Evolutionary conservation across 441 rosid species (phyloP).

Genomic region (Populus hybrid): DNA sequence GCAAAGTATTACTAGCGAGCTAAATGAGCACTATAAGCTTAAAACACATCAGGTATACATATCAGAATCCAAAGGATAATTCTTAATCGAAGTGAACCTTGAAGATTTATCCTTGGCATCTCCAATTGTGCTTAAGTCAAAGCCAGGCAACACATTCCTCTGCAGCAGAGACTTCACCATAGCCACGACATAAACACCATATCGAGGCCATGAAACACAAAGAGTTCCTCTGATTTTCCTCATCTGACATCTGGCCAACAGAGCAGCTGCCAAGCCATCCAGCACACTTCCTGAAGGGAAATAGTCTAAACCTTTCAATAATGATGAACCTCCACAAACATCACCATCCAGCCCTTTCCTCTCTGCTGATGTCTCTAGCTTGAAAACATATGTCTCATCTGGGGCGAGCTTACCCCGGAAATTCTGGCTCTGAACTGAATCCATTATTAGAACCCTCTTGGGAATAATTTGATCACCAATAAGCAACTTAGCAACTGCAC

Average conservation of each 20-base stretch:
- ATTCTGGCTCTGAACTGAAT: conserved; percentile 75
- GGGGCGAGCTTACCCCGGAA: conserved; percentile 81
- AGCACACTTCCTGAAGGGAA: conserved; percentile 89
- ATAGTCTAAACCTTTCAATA: conserved; percentile 56
- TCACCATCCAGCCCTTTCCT: conserved; percentile 31
- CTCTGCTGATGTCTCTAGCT: conserved; percentile 77
- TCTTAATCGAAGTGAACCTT: conserved; percentile 33
- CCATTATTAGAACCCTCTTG: conserved; percentile 60
- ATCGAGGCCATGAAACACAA: conserved; percentile 79
- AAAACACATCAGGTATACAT: conserved; percentile 46
- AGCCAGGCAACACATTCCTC: conserved; percentile 41
- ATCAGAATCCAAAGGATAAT: conserved; percentile 54
- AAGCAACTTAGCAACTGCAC: conserved; percentile 65
- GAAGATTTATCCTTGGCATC: conserved; percentile 33
- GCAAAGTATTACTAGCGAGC: background rate
- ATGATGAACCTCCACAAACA: conserved; percentile 25
- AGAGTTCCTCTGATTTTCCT: conserved; percentile 66
- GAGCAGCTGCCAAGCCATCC: conserved; percentile 84
- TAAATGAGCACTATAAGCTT: conserved; percentile 8
- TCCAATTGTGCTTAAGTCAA: conserved; percentile 34
- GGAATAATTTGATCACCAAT: conserved; percentile 65
- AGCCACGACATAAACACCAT: conserved; percentile 46
- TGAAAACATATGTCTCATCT: conserved; percentile 67
- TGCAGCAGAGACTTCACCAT: conserved; percentile 47
- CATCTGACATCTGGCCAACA: conserved; percentile 71